Evolutionary conservation across 2,329 filamentous ascomycete species (phyloP).

Genomic region (Calonectria leucothoes): DNA sequence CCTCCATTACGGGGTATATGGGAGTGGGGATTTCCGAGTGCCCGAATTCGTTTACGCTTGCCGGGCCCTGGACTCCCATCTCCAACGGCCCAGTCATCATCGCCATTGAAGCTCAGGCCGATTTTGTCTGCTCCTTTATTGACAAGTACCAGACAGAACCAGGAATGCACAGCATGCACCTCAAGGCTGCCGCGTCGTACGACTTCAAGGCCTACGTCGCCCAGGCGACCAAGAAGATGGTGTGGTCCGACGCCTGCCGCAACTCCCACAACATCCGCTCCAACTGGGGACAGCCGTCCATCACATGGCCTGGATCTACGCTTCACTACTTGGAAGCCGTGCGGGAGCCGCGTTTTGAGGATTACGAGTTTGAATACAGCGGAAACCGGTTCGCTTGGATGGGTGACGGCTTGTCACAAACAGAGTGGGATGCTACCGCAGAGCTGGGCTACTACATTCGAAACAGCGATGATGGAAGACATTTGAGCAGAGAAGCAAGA

Average conservation of each 20-base stretch:
- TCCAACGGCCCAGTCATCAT: slow-evolving; percentile 18
- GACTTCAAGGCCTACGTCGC: slow-evolving; percentile 27
- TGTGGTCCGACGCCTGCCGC: slow-evolving; percentile 27
- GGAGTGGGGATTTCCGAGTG: not conserved
- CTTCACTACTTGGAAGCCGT: slow-evolving; percentile 27
- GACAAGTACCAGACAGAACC: slow-evolving; percentile 30
- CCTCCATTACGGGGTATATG: not conserved
- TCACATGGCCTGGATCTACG: slow-evolving; percentile 27
- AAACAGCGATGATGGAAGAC: slow-evolving; percentile 21
- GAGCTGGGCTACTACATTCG: slow-evolving; percentile 31
- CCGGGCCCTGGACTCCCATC: not conserved
- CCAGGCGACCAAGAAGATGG: slow-evolving; percentile 24
- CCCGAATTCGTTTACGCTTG: not conserved
- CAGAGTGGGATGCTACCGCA: slow-evolving; percentile 29
- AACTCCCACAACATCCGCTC: slow-evolving; percentile 25
- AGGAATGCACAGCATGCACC: slow-evolving; percentile 9
- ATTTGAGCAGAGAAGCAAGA: slow-evolving; percentile 12
- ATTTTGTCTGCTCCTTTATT: slow-evolving; percentile 27
- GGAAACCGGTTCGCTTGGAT: not conserved
- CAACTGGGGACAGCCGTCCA: slow-evolving; percentile 30
- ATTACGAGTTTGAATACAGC: slow-evolving; percentile 1
- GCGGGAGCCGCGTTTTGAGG: slow-evolving; percentile 9
- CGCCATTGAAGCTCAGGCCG: slow-evolving; percentile 21
- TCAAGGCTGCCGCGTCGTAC: slow-evolving; percentile 4
- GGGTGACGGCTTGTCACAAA: slow-evolving; percentile 15